Base-by-base conservation (phyloP, 176 grass and related monocot genomes). In the Hyparrhenia diplandra region DNA sequence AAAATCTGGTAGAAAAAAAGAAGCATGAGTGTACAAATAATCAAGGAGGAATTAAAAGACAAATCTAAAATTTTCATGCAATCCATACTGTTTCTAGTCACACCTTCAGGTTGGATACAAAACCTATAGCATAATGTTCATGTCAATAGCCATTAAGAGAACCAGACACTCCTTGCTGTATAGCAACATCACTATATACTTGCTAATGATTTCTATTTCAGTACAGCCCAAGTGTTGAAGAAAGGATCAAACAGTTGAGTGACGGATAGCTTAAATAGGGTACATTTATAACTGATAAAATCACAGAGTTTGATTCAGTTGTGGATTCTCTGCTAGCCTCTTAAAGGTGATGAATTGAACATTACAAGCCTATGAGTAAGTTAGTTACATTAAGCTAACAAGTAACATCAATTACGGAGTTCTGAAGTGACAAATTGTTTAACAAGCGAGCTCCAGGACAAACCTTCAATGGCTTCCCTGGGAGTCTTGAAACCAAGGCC, bases 401-500 rank as follows among this genome's bases (percentile, higher is more conserved):
- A 57, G 24, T 28, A 61, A 61, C 24, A 61, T 61, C 58, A 61
- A 60, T 60, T 60, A 60, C 4, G 24, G 58, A 28, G 11, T 35
- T 45, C 46, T 25, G 18, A 18, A 79, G 30, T 65, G 43, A 59
- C 34, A 79, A 52, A 20, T 28, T 14, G 9, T 24, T 63, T 8
- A 18, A 18, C 42, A 87, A 61, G 39, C 1, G 13, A 80, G 5
- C 18, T 75, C 32, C 5, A 9, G 34, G 74, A 83, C 31, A 81
- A 41, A 81, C 79, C 79, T 61, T 81, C 79, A 17, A 81, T 81
- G 34, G 79, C 79, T 81, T 81, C n/a, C 79, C 79, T 70, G 10
- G 79, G 79, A 16, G 79, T 81, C 67, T 81, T 81, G 67, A 81
- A 81, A 20, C 79, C 79, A 45, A 81, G 79, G 52, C 79, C 79